Base-by-base conservation (phyloP, 441 rosid species). In the Geranium incanum region DNA sequence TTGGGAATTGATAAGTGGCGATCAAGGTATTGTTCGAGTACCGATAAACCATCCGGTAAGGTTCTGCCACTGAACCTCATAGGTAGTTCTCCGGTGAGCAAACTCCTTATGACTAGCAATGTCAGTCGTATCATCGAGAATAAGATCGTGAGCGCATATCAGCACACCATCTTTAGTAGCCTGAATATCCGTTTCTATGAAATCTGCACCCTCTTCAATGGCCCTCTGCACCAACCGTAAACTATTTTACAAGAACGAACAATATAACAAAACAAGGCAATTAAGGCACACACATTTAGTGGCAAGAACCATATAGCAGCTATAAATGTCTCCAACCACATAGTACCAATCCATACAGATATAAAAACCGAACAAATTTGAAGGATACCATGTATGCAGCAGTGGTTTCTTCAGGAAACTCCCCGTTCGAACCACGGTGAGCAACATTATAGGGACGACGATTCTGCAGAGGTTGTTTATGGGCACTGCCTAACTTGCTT, bases 351-450 rank as follows among this genome's bases (percentile, higher is more conserved):
- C 12, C 59, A 11, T 13, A 15, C 59, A 13, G n/a, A n/a, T 4
- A 50, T 3, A 12, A 52, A 15, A 1, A 13, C 18, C 1, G 9
- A 7, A 16, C 33, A 6, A 60, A 21, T 19, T 1, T 5, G 38
- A 52, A 5, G 4, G 33, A 41, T 36, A 75, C 78, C 74, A 71
- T 41, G 72, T 76, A 76, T 13, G 72, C 75, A 33, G 75, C 8
- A 28, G 79, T 75, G 0, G 79, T 76, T 68, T 71, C 79, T 68
- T 76, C 75, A 19, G 75, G 79, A 50, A 71, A 36, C 75, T 71
- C 75, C n/a, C 79, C 79, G 12, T 72, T 71, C 1, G 75, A 50
- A 3, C 79, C 79, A 5, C 79, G 71, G 36, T 76, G 79, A 8
- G 75, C 75, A 2, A 76, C 21, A 23, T 76, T 76, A 57, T 72